phyloP scores from a whole-genome alignment of 2,329 filamentous ascomycete genomes.

The Acarospora socialis region DNA sequence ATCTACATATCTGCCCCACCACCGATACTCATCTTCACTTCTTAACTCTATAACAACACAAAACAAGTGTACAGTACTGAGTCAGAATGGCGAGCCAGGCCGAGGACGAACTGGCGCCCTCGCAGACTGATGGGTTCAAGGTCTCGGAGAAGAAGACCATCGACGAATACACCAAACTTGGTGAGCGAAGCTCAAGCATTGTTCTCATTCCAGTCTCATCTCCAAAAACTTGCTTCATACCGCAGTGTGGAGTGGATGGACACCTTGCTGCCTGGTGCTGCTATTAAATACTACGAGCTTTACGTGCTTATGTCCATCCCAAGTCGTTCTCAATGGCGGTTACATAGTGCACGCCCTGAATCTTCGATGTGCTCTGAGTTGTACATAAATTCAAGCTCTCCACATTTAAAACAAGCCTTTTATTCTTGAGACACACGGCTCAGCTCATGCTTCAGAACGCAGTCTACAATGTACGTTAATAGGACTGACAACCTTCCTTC shows the following conservation, averaged over 20 bases:
- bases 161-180: constrained; percentile 85
- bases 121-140: constrained; percentile 92
- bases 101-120: constrained; percentile 70
- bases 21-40: constrained; percentile 10
- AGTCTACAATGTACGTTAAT: constrained; percentile 1
- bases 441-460: constrained; percentile 5
- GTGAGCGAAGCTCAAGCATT: constrained; percentile 39
- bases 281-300: too few species aligned
- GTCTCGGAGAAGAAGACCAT: constrained; percentile 97
- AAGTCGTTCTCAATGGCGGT: too few species aligned
- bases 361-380: too few species aligned
- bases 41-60: constrained; percentile 12
- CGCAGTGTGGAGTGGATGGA: too few species aligned
- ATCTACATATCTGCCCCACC: constrained; percentile 9
- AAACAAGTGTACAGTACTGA: constrained; percentile 6
- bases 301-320: too few species aligned
- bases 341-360: too few species aligned
- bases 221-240: constrained; percentile 11
- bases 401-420: too few species aligned
- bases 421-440: too few species aligned
- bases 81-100: constrained; percentile 51
- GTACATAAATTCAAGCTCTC: too few species aligned
- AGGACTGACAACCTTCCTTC: neutral
- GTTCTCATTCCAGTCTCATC: neutral
- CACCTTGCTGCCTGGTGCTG: too few species aligned